Percentiles rank a stretch among this genome's conserved stretches.
phyloP scores from a whole-genome alignment of 441 rosid species.

The Rhodomyrtus psidioides region DNA sequence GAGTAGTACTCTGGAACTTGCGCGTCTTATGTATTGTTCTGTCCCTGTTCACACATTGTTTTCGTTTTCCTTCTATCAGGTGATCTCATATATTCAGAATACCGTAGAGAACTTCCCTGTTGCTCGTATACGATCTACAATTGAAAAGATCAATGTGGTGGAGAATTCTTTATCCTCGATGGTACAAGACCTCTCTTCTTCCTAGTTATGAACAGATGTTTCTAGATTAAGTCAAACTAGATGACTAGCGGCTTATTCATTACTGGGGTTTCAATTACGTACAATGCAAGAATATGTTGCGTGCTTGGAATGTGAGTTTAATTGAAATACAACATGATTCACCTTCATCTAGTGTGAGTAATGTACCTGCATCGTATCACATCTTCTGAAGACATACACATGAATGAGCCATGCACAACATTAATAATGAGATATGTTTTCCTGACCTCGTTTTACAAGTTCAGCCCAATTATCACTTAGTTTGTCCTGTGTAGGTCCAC shows the following conservation, averaged over 20 bases:
- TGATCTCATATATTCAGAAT: background rate
- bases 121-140: slow-evolving; percentile 34
- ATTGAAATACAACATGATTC: background rate
- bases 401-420: background rate
- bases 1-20: background rate
- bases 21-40: slow-evolving; percentile 16
- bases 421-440: background rate
- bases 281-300: background rate
- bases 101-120: slow-evolving; percentile 27
- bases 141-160: slow-evolving; percentile 33
- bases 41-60: background rate
- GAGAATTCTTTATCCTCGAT: slow-evolving; percentile 32
- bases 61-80: background rate
- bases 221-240: background rate
- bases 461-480: background rate
- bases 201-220: background rate
- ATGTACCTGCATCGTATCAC: background rate
- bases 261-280: background rate
- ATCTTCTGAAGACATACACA: background rate
- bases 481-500: background rate
- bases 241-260: background rate
- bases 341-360: background rate
- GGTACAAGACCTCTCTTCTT: slow-evolving; percentile 31
- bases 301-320: background rate
- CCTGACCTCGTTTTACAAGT: background rate